Conservation (phyloP, 2,329 filamentous ascomycete species). For the Colletotrichum abscissum region DNA sequence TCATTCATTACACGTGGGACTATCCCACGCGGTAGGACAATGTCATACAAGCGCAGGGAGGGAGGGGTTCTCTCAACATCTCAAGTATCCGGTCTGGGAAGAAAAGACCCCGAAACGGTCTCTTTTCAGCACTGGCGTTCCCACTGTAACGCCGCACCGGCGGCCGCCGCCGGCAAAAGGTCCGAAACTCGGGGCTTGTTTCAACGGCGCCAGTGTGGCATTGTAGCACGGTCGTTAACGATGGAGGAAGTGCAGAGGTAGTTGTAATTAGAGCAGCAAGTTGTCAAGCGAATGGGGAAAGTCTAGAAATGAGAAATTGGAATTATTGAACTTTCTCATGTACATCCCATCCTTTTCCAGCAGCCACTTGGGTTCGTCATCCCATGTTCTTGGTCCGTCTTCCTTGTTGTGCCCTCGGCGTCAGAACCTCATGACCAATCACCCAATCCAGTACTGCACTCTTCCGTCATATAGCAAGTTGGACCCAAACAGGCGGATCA, state of each 20-base stretch:
- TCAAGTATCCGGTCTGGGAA: background rate
- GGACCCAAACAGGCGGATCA: background rate
- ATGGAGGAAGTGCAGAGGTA: background rate
- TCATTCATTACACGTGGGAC: background rate
- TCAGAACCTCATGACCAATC: background rate
- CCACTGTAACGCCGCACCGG: background rate
- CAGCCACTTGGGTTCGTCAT: background rate
- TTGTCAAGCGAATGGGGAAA: background rate
- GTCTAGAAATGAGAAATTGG: background rate
- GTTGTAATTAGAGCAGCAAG: background rate
- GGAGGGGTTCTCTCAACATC: background rate
- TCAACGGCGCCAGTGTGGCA: constrained; percentile 14
- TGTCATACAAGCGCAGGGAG: background rate
- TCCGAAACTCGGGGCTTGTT: constrained; percentile 34
- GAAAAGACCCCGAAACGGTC: background rate
- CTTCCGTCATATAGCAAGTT: background rate
- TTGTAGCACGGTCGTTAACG: background rate
- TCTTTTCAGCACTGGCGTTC: background rate
- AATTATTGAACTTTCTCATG: background rate
- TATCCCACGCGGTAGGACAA: background rate
- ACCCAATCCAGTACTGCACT: background rate
- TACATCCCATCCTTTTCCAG: background rate
- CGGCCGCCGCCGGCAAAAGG: constrained; percentile 9
- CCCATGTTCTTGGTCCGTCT: background rate
- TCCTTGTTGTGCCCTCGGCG: background rate